Base-by-base conservation (phyloP, 202 grass and related monocot species). In the Dendrocalamus latiflorus region DNA sequence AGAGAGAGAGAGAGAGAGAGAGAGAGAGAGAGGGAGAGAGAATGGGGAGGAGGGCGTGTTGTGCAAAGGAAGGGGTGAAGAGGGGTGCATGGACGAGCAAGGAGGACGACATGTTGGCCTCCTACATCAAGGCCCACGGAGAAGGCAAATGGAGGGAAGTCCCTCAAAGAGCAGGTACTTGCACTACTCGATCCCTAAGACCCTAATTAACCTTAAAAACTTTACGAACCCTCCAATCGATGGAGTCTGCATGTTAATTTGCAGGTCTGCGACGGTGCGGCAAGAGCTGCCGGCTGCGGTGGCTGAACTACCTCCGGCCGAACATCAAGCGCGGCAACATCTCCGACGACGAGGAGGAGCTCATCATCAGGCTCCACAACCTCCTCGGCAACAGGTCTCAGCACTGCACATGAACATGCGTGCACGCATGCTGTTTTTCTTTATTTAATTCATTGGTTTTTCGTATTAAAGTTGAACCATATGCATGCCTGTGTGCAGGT, bases 311-410 rank as follows among this genome's bases (percentile, higher is more conserved):
- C 70, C 88, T 97, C 73, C 88, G 92, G n/a, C 94, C 94, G 0
- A 93, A 89, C 70, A 97, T 97, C 86, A 97, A 93, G 91, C 90
- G 90, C 3, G 94, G 94, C 17, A 94, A 94, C 87, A 97, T 97
- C 78, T 86, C 88, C n/a, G 60, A 90, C 33, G 94, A 97, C 2
- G 94, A 97, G 85, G 91, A 92, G 85, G 91, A 94, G 17, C 87
- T 97, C 86, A 97, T 97, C 85, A 63, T 92, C 53, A 84, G 89
- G 41, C 91, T 97, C 58, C 94, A 97, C 72, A 83, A 84, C 15
- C 91, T 97, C 67, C 91, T 97, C 21, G 94, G 94, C 33, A 97
- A 97, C 85, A 77, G 94, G 90, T 95, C 13, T 61, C 58, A 30
- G 12, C 42, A 8, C 7, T 2, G 42, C 2, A 9, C 3, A 2